A percentile compares a stretch with the other conserved stretches of the same genome.
These are phyloP conservation scores for Zoysia pacifica DNA, from an alignment of 176 grass and related monocot species.

Conservation along the genomic window DNA sequence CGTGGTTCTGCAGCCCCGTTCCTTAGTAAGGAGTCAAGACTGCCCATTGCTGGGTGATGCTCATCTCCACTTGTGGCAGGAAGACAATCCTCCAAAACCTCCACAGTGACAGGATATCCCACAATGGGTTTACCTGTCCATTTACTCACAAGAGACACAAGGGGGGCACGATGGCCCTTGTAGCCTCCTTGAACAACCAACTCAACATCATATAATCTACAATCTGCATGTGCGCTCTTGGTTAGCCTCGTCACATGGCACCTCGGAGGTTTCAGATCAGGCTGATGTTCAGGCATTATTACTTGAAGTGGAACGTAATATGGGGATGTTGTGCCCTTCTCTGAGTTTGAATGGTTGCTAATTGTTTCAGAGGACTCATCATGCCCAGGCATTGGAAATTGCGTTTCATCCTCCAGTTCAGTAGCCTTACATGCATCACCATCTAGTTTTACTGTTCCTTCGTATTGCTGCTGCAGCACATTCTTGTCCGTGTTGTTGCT, in stretches of 20 bases:
- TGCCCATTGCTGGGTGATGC: conserved; percentile 40
- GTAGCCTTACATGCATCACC: conserved; percentile 27
- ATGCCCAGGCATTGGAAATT: conserved; percentile 28
- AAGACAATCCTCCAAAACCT: conserved; percentile 64
- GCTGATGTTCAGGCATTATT: conserved; percentile 42
- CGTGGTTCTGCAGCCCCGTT: conserved; percentile 38
- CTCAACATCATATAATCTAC: conserved; percentile 71
- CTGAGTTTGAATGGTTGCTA: conserved; percentile 52
- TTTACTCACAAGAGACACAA: conserved; percentile 96
- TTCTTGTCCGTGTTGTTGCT: conserved; percentile 26
- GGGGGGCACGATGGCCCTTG: conserved; percentile 65
- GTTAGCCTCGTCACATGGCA: conserved; percentile 49
- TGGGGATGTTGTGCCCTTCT: conserved; percentile 40
- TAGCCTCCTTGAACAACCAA: conserved; percentile 74
- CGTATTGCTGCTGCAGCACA: conserved; percentile 19
- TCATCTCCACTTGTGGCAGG: conserved; percentile 44
- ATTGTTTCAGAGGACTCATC: conserved; percentile 50
- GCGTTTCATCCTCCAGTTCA: conserved; percentile 36
- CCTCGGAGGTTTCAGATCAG: conserved; percentile 35
- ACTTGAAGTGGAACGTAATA: conserved; percentile 45
- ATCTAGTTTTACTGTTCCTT: conserved; percentile 41
- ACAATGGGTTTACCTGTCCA: conserved; percentile 87
- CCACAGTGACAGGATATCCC: conserved; percentile 66
- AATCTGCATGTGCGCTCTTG: conserved; percentile 54
- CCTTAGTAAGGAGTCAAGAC: conserved; percentile 55